Conservation (phyloP, 2,329 filamentous ascomycete genomes). For the Xylariomycetidae sp. region DNA sequence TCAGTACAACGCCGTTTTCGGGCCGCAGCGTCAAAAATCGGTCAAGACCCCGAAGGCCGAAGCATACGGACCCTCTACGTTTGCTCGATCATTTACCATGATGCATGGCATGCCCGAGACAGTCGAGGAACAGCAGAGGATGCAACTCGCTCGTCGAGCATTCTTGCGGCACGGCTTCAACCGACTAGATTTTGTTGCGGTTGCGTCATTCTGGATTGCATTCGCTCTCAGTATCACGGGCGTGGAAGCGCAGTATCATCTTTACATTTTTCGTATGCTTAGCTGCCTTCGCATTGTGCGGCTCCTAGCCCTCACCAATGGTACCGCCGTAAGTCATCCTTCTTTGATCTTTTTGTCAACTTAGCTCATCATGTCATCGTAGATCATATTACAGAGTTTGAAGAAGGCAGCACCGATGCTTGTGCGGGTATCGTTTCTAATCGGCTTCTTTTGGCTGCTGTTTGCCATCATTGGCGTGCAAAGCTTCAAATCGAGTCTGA, state of each 20-base stretch:
- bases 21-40: conserved; percentile 71
- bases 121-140: conserved; percentile 72
- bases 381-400: conserved; percentile 90
- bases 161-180: conserved; percentile 96
- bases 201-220: conserved; percentile 92
- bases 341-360: background rate
- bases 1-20: conserved; percentile 74
- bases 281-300: conserved; percentile 90
- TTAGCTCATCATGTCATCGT: conserved; percentile 12
- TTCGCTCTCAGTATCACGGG: conserved; percentile 69
- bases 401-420: conserved; percentile 93
- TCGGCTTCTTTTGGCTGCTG: conserved; percentile 95
- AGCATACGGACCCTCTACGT: conserved; percentile 54
- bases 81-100: conserved; percentile 74
- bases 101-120: conserved; percentile 62
- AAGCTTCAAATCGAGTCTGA: conserved; percentile 83
- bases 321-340: conserved; percentile 67
- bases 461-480: conserved; percentile 97
- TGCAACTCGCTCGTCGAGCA: conserved; percentile 82
- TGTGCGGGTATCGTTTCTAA: conserved; percentile 87
- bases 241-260: conserved; percentile 63
- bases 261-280: conserved; percentile 94
- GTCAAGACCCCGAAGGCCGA: conserved; percentile 48
- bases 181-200: conserved; percentile 87
- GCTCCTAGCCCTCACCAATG: conserved; percentile 85